Evolutionary conservation across 179 eudicot species (phyloP).

Genomic region (Camellia oleifera): DNA sequence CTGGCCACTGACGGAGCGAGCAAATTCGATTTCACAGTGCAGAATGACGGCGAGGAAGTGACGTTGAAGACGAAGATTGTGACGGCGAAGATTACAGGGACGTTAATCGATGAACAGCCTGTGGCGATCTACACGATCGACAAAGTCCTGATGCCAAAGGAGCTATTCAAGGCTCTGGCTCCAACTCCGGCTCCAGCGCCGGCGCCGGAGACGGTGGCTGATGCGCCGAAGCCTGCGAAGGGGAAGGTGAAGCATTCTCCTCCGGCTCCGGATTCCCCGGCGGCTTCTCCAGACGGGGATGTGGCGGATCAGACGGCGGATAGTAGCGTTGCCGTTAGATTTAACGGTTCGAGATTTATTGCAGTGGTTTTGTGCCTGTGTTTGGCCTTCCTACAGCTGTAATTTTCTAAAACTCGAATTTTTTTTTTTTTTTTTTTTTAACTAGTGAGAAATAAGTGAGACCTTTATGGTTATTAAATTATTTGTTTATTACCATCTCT

Average conservation of each 20-base stretch:
- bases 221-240: conserved; percentile 23
- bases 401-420: background rate
- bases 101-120: conserved; percentile 50
- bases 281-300: conserved; percentile 50
- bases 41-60: conserved; percentile 47
- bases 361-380: conserved; percentile 35
- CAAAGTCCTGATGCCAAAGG: conserved; percentile 55
- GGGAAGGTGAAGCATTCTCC: conserved; percentile 39
- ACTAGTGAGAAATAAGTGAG: background rate
- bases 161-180: conserved; percentile 45
- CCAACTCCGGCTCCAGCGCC: conserved; percentile 56
- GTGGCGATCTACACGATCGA: conserved; percentile 40
- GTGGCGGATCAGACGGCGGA: conserved; percentile 52
- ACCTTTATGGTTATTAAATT: background rate
- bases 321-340: conserved; percentile 35
- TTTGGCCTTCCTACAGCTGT: conserved; percentile 31
- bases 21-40: conserved; percentile 42
- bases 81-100: conserved; percentile 46
- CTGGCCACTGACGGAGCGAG: conserved; percentile 72
- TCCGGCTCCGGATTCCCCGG: conserved; percentile 52
- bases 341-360: conserved; percentile 30
- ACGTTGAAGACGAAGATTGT: conserved; percentile 46
- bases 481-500: background rate
- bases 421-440: background rate
- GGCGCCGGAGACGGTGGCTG: conserved; percentile 48